These are phyloP conservation scores for Pyrenophora teres DNA, from an alignment of 2,329 filamentous ascomycete genomes.

Conservation along the genomic window DNA sequence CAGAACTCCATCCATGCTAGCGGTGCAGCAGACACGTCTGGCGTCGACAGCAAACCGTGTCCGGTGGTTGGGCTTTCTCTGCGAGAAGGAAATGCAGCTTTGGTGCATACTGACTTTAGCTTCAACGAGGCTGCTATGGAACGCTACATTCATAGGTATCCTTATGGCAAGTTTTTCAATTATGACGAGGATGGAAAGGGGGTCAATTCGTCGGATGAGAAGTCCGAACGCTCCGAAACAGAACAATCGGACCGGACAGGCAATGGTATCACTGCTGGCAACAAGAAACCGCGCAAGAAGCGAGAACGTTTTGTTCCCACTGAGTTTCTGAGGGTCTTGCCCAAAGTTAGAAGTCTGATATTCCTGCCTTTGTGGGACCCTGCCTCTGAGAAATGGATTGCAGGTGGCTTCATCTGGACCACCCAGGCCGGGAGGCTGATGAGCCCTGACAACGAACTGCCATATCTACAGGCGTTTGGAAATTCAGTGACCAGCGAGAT, in stretches of 20 bases:
- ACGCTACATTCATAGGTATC: slow-evolving; percentile 41
- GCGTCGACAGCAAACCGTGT: slow-evolving; percentile 28
- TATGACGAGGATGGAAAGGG: slow-evolving; percentile 41
- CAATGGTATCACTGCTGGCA: slow-evolving; percentile 11
- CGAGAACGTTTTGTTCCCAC: slow-evolving; percentile 40
- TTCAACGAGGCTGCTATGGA: slow-evolving; percentile 43
- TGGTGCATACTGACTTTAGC: slow-evolving; percentile 35
- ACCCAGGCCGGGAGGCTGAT: slow-evolving; percentile 36
- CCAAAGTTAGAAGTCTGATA: slow-evolving; percentile 42
- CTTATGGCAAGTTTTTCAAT: slow-evolving; percentile 44
- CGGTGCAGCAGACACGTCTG: slow-evolving; percentile 4
- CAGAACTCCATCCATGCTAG: slow-evolving; percentile 10
- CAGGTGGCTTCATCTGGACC: slow-evolving; percentile 43
- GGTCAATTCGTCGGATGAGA: slow-evolving; percentile 40
- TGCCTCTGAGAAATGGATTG: slow-evolving; percentile 38
- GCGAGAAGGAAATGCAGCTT: slow-evolving; percentile 19
- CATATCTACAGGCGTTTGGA: slow-evolving; percentile 43
- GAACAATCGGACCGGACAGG: slow-evolving; percentile 34
- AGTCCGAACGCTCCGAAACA: slow-evolving; percentile 36
- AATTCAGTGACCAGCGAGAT: slow-evolving; percentile 43
- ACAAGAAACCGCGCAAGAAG: slow-evolving; percentile 25
- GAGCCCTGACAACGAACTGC: slow-evolving; percentile 40
- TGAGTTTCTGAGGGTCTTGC: slow-evolving; percentile 40
- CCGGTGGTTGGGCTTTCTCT: slow-evolving; percentile 33
- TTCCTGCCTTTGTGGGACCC: slow-evolving; percentile 47